A percentile compares a stretch with the other conserved stretches of the same genome.
phyloP scores from a whole-genome alignment of 2,329 filamentous ascomycete species.

The Bipolaris gigantea region DNA sequence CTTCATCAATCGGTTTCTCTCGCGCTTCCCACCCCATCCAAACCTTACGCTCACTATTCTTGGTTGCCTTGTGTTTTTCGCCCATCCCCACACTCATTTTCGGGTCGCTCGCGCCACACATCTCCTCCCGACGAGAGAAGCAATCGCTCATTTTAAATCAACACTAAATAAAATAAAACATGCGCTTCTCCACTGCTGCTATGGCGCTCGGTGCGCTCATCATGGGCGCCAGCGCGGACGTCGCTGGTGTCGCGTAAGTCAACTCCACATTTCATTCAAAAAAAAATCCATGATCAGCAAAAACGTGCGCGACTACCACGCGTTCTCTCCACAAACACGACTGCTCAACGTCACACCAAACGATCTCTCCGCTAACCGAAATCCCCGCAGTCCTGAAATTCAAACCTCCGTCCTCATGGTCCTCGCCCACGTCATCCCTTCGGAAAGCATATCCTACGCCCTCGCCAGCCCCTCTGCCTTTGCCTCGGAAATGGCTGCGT shows the following conservation, averaged over 20 bases:
- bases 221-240: conserved; percentile 31
- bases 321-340: background rate
- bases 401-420: conserved; percentile 47
- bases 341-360: background rate
- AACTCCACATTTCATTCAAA: background rate
- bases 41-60: conserved; percentile 25
- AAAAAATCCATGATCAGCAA: background rate
- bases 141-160: background rate
- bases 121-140: too few species aligned
- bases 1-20: conserved; percentile 18
- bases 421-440: conserved; percentile 51
- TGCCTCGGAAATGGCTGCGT: conserved; percentile 47
- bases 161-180: conserved; percentile 14
- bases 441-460: conserved; percentile 45
- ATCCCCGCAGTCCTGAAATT: conserved; percentile 19
- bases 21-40: conserved; percentile 20
- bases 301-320: background rate
- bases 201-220: conserved; percentile 35
- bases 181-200: conserved; percentile 37
- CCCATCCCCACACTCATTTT: conserved; percentile 32
- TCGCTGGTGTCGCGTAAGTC: conserved; percentile 29
- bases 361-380: conserved; percentile 13
- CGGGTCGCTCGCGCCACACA: conserved; percentile 2
- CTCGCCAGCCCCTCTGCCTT: conserved; percentile 49
- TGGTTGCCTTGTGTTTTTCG: conserved; percentile 10